Evolutionary conservation across 345 rosid genomes (phyloP).

Genomic region (Erodium maritimum): DNA sequence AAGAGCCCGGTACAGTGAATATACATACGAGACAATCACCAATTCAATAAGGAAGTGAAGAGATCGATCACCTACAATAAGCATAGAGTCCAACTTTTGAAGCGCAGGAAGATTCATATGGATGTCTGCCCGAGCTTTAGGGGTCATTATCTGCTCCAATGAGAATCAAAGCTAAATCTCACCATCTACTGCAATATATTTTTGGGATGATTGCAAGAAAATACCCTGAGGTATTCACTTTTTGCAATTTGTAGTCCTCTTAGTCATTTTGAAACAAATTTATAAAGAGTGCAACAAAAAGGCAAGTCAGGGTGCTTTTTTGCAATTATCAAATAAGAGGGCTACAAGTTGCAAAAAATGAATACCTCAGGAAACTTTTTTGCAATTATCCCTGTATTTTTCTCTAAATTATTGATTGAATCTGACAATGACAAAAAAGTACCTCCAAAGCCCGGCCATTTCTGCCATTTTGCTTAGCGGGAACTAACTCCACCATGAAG

Average conservation of each 20-base stretch:
- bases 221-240: no score
- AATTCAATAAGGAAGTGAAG: slow-evolving; percentile 6
- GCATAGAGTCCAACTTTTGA: slow-evolving; percentile 84
- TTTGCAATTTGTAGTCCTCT: no score
- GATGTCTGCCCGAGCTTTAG: slow-evolving; percentile 86
- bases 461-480: slow-evolving; percentile 75
- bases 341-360: no score
- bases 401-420: no score
- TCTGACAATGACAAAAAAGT: background rate
- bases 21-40: no score
- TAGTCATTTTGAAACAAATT: no score
- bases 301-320: no score
- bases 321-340: no score
- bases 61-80: slow-evolving; percentile 56
- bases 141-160: slow-evolving; percentile 77
- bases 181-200: slow-evolving; percentile 4
- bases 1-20: background rate
- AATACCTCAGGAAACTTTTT: no score
- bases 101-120: slow-evolving; percentile 95
- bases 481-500: slow-evolving; percentile 92
- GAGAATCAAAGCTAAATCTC: slow-evolving; percentile 14
- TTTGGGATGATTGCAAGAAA: no score
- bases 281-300: no score
- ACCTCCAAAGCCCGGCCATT: slow-evolving; percentile 85
- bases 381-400: no score